These are phyloP conservation scores for Rehmannia glutinosa DNA, from an alignment of 257 asterid genomes.

Conservation along the genomic window DNA sequence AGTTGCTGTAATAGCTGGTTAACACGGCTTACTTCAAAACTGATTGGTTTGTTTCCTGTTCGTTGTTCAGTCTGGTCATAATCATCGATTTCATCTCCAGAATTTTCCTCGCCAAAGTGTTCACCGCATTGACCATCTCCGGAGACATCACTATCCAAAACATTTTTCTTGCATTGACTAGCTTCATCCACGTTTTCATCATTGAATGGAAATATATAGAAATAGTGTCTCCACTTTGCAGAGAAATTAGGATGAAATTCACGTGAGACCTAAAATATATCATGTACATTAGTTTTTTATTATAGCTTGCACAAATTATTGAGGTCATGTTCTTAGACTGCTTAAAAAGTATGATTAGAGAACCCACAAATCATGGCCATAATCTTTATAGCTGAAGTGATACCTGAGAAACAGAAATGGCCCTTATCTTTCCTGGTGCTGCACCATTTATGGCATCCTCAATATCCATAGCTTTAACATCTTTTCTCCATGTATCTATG, in stretches of 20 bases:
- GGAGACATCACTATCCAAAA: conserved; percentile 22
- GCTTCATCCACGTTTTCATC: conserved; percentile 33
- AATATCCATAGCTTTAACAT: conserved; percentile 56
- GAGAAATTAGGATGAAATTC: conserved; percentile 97
- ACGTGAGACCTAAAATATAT: conserved; percentile 61
- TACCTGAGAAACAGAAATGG: conserved; percentile 75
- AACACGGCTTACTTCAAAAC: conserved; percentile 64
- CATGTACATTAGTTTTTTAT: conserved; percentile 11
- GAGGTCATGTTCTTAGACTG: conserved; percentile 9
- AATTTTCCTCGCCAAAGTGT: conserved; percentile 24
- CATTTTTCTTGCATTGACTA: conserved; percentile 24
- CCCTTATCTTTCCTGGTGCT: conserved; percentile 69
- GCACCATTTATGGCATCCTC: conserved; percentile 58
- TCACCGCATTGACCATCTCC: conserved; percentile 25
- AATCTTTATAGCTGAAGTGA: conserved; percentile 19
- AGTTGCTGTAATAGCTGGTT: conserved; percentile 61
- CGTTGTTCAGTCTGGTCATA: conserved; percentile 32
- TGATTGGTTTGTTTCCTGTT: conserved; percentile 46
- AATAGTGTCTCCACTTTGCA: conserved; percentile 95
- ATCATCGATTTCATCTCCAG: conserved; percentile 20
- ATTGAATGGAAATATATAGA: conserved; percentile 76
- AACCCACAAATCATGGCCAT: not conserved
- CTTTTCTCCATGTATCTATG: conserved; percentile 91
- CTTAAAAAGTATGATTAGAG: not conserved
- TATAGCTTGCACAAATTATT: conserved; percentile 4